Conservation (phyloP, 1,284 basidiomycete species). For the Cutaneotrichosporon sp. region DNA sequence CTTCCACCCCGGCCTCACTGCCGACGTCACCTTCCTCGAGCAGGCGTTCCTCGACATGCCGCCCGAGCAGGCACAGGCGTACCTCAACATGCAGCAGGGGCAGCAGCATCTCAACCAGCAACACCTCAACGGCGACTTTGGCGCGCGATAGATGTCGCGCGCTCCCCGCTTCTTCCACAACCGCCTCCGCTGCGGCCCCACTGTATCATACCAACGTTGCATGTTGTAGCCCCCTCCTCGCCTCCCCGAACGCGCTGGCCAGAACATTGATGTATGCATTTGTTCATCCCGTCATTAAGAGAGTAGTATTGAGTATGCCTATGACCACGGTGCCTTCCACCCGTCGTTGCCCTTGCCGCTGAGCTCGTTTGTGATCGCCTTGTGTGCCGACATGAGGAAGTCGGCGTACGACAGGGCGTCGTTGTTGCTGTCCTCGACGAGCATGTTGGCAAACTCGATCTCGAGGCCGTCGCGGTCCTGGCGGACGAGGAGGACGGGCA, state of each 20-base stretch:
- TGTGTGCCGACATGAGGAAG: constrained; percentile 57
- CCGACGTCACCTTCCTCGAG: not conserved
- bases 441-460: constrained; percentile 94
- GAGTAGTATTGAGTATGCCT: constrained; percentile 3
- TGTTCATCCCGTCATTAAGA: constrained; percentile 8
- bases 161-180: not conserved
- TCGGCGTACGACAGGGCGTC: constrained; percentile 86
- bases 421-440: constrained; percentile 97
- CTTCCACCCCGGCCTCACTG: not conserved
- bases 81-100: not conserved
- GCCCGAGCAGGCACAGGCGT: not conserved
- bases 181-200: not conserved
- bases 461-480: constrained; percentile 94
- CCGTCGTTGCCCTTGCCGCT: constrained; percentile 48
- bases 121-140: not conserved
- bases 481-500: constrained; percentile 77
- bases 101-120: not conserved
- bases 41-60: not conserved
- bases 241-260: not conserved
- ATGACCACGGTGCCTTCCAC: constrained; percentile 48
- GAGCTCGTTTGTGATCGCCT: constrained; percentile 53
- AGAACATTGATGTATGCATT: constrained; percentile 6
- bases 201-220: not conserved
- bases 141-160: not conserved
- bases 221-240: not conserved